Percentiles rank a stretch among this genome's conserved stretches.
phyloP scores from a whole-genome alignment of 495 filamentous ascomycete genomes.

The Penicillium bovifimosum region DNA sequence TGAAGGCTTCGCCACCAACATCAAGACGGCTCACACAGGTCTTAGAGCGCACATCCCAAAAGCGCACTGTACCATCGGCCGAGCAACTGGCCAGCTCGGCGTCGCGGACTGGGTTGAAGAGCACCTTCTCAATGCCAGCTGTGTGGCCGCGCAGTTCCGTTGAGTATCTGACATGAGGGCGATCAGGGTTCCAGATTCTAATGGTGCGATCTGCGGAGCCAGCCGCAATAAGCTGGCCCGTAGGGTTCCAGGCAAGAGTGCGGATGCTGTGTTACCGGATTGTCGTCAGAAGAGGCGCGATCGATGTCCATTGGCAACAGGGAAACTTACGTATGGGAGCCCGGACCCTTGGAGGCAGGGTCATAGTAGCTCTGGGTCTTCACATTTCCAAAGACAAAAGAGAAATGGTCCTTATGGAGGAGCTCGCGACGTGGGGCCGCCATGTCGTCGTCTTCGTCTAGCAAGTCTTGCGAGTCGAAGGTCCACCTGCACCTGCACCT shows the following conservation, averaged over 20 bases:
- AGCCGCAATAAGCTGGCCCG: slow-evolving; percentile 80
- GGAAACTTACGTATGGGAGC: slow-evolving; percentile 47
- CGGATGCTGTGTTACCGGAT: slow-evolving; percentile 43
- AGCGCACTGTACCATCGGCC: slow-evolving; percentile 74
- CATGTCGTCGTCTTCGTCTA: slow-evolving; percentile 32
- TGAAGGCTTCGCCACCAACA: slow-evolving; percentile 77
- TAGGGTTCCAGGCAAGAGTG: slow-evolving; percentile 83
- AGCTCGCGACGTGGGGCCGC: slow-evolving; percentile 46
- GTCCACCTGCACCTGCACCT: background rate
- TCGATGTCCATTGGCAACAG: background rate
- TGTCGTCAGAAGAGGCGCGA: slow-evolving; percentile 4
- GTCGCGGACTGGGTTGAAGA: slow-evolving; percentile 85
- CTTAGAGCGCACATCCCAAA: slow-evolving; percentile 91
- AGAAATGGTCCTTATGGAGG: slow-evolving; percentile 59
- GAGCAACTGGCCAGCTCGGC: slow-evolving; percentile 83
- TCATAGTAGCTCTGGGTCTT: slow-evolving; percentile 62
- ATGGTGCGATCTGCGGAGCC: slow-evolving; percentile 77
- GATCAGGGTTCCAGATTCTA: slow-evolving; percentile 89
- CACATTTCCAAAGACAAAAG: slow-evolving; percentile 48
- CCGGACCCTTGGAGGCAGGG: slow-evolving; percentile 44
- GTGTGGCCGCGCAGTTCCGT: slow-evolving; percentile 82
- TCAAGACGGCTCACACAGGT: slow-evolving; percentile 71
- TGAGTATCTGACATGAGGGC: slow-evolving; percentile 69
- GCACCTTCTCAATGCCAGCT: slow-evolving; percentile 73
- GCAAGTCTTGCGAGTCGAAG: slow-evolving; percentile 12